A percentile compares a stretch with the other conserved stretches of the same genome.
These are phyloP conservation scores for Beauveria sp. DNA, from an alignment of 2,329 filamentous ascomycete genomes.

Conservation along the genomic window DNA sequence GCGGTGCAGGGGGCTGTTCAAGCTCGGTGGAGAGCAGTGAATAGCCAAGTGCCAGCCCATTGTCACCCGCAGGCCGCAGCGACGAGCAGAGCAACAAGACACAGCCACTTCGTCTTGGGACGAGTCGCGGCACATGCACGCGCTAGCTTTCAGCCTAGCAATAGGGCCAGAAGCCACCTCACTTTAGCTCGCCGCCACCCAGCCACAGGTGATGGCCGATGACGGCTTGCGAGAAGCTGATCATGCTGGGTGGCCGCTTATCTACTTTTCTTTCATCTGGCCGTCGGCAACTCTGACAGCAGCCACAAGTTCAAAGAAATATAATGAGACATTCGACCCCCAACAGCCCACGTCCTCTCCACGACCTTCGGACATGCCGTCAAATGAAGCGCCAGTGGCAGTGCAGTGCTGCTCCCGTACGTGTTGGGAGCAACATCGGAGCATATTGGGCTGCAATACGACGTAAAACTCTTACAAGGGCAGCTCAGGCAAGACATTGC, in stretches of 20 bases:
- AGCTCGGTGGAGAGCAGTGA: neutral
- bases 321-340: neutral
- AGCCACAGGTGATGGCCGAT: neutral
- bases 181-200: slow-evolving; percentile 1
- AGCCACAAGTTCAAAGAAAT: neutral
- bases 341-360: neutral
- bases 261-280: neutral
- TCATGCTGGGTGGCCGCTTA: neutral
- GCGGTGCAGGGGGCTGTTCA: neutral
- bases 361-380: neutral
- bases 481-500: neutral
- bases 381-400: neutral
- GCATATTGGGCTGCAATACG: slow-evolving; percentile 1
- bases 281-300: neutral
- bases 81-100: neutral
- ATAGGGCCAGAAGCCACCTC: neutral
- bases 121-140: neutral
- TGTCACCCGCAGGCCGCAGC: no score
- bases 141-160: neutral
- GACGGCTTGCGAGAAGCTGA: neutral
- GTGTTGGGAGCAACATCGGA: neutral
- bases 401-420: neutral
- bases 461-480: neutral
- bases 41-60: neutral
- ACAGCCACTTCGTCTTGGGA: neutral